These are phyloP conservation scores for Chionographis japonica DNA, from an alignment of 106 monocot species.

Conservation along the genomic window DNA sequence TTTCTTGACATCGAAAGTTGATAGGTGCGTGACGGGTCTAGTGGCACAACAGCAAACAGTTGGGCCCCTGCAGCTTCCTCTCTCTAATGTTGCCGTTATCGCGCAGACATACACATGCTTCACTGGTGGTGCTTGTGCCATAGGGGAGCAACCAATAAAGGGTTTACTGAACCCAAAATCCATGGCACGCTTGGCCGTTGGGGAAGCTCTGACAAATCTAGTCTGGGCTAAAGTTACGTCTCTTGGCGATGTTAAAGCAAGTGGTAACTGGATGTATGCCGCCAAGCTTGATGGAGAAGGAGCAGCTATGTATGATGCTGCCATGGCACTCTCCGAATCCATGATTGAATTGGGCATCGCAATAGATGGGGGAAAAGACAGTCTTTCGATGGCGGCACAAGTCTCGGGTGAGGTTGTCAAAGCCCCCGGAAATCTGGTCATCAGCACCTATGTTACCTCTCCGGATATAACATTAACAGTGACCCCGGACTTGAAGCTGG, in stretches of 20 bases:
- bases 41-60: constrained; percentile 97
- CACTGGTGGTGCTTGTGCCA: constrained; percentile 89
- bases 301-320: constrained; percentile 97
- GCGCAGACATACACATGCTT: constrained; percentile 65
- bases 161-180: constrained; percentile 74
- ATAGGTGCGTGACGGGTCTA: constrained; percentile 90
- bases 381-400: constrained; percentile 95
- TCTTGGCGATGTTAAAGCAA: constrained; percentile 87
- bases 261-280: constrained; percentile 99
- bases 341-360: constrained; percentile 99
- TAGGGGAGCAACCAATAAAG: constrained; percentile 93
- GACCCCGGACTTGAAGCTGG: constrained; percentile 88
- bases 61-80: constrained; percentile 84
- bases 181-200: constrained; percentile 88
- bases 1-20: constrained; percentile 94
- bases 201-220: constrained; percentile 95
- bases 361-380: constrained; percentile 99
- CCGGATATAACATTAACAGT: constrained; percentile 94
- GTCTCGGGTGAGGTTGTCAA: constrained; percentile 75
- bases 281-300: constrained; percentile 99
- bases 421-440: constrained; percentile 92
- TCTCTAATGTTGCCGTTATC: constrained; percentile 90
- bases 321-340: constrained; percentile 65
- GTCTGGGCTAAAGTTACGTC: constrained; percentile 95
- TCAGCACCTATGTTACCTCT: constrained; percentile 84